These are phyloP conservation scores for Paramecium biaurelia DNA, from an alignment of 73 alveolate genomes.

Conservation along the genomic window DNA sequence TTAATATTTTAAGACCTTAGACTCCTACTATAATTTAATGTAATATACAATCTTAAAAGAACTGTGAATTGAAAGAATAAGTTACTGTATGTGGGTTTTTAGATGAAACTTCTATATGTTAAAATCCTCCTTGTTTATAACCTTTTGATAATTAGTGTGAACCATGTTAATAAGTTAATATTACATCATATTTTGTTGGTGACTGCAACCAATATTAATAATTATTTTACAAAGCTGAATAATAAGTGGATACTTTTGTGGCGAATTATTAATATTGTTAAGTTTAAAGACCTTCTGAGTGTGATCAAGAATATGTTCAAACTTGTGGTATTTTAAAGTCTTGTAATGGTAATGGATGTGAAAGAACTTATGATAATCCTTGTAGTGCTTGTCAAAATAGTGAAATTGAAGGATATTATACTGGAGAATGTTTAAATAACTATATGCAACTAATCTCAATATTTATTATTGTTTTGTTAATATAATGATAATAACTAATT, in stretches of 20 bases:
- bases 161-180: background rate
- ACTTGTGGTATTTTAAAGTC: background rate
- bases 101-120: background rate
- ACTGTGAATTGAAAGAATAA: background rate
- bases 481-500: background rate
- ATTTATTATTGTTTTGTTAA: background rate
- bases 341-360: background rate
- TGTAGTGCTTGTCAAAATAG: background rate
- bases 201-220: background rate
- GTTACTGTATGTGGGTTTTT: background rate
- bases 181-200: conserved; percentile 25
- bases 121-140: conserved; percentile 6
- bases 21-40: background rate
- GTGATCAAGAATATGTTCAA: background rate
- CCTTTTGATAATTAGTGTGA: background rate
- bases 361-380: background rate
- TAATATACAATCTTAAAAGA: background rate
- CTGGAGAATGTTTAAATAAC: background rate
- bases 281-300: background rate
- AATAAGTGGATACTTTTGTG: background rate
- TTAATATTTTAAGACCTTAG: background rate
- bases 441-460: background rate
- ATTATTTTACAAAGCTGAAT: background rate
- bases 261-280: background rate
- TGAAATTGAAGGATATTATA: background rate